Conservation (phyloP, 2,329 filamentous ascomycete species). For the Penicillium sp. region DNA sequence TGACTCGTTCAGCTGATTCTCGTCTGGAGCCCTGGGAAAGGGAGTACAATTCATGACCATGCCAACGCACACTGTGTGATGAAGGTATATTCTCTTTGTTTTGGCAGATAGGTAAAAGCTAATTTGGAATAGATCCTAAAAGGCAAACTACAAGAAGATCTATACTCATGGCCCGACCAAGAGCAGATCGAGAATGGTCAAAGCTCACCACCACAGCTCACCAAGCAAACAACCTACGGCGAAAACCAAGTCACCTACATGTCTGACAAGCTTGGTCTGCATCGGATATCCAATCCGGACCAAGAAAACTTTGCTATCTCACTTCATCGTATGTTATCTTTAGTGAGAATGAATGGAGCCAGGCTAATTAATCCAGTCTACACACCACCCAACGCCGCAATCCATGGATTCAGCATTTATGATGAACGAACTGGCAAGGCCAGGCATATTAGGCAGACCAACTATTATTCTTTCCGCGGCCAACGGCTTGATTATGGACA, state of each 20-base stretch:
- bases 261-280: constrained; percentile 80
- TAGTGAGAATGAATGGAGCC: not conserved
- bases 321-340: constrained; percentile 61
- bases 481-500: constrained; percentile 26
- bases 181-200: constrained; percentile 46
- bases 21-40: constrained; percentile 83
- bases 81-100: constrained; percentile 50
- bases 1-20: constrained; percentile 65
- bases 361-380: constrained; percentile 54
- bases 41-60: constrained; percentile 83
- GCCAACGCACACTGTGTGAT: constrained; percentile 89
- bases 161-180: constrained; percentile 68
- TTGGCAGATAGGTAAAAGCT: not conserved
- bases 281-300: constrained; percentile 75
- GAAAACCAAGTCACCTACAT: constrained; percentile 83
- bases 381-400: constrained; percentile 84
- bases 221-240: constrained; percentile 64
- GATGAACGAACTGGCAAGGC: constrained; percentile 71
- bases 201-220: constrained; percentile 57
- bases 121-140: constrained; percentile 59
- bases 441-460: constrained; percentile 67
- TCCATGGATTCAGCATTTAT: constrained; percentile 77
- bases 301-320: constrained; percentile 73
- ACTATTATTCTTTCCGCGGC: constrained; percentile 66
- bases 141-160: constrained; percentile 75